phyloP scores from a whole-genome alignment of 495 filamentous ascomycete genomes.

The Penicillium odoratum region DNA sequence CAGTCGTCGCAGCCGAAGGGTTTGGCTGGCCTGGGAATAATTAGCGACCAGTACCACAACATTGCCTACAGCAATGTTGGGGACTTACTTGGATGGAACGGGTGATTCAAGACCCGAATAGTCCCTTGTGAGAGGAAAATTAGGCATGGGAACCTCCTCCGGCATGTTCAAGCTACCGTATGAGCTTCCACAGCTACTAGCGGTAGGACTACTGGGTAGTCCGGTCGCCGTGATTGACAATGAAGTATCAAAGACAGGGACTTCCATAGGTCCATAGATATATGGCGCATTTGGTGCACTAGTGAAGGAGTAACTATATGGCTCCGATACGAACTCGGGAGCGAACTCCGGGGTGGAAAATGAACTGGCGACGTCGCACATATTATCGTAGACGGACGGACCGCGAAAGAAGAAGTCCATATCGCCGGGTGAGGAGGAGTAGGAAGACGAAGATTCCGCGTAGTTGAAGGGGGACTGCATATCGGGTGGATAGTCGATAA shows the following conservation, averaged over 20 bases:
- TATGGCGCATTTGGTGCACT: slow-evolving; percentile 29
- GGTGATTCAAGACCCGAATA: slow-evolving; percentile 25
- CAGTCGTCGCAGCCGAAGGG: slow-evolving; percentile 48
- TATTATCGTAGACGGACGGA: slow-evolving; percentile 21
- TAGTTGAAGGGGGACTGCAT: slow-evolving; percentile 34
- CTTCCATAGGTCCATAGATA: slow-evolving; percentile 17
- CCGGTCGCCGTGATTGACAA: slow-evolving; percentile 15
- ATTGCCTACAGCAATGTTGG: too few relatives aligned
- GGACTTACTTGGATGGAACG: slow-evolving; percentile 26
- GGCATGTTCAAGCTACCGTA: slow-evolving; percentile 19
- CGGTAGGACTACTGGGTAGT: slow-evolving; percentile 22
- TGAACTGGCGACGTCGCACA: slow-evolving; percentile 22
- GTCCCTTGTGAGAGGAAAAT: slow-evolving; percentile 16
- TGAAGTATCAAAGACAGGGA: slow-evolving; percentile 16
- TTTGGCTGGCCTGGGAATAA: slow-evolving; percentile 31
- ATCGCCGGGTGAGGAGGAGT: slow-evolving; percentile 28
- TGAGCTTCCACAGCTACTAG: slow-evolving; percentile 22
- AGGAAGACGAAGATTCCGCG: slow-evolving; percentile 18
- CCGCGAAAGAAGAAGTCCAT: slow-evolving; percentile 35
- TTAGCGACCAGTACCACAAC: background rate
- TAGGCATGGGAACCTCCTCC: slow-evolving; percentile 23
- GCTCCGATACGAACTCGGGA: slow-evolving; percentile 22
- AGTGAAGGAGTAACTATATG: slow-evolving; percentile 21
- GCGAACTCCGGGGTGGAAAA: slow-evolving; percentile 15
- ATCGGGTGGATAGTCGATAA: slow-evolving; percentile 7